Percentiles rank a stretch among this genome's conserved stretches.
Evolutionary conservation across 2,329 filamentous ascomycete species (phyloP).

Genomic region (Xylariales sp.): DNA sequence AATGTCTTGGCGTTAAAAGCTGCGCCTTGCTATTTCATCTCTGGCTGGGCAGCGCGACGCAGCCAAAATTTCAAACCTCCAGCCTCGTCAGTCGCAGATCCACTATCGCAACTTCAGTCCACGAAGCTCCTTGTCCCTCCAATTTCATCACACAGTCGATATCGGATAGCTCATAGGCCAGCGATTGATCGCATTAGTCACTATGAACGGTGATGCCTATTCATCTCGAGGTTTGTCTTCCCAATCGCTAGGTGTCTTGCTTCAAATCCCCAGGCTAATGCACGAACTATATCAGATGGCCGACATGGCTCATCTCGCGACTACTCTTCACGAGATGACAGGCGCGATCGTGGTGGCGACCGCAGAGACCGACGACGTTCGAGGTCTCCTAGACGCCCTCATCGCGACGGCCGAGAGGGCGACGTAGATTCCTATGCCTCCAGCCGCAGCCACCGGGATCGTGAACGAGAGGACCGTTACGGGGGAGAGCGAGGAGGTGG

Average conservation of each 20-base stretch:
- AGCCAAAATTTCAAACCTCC: conserved; percentile 27
- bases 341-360: conserved; percentile 42
- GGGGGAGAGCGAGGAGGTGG: conserved; percentile 46
- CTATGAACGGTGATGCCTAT: conserved; percentile 84
- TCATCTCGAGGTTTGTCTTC: conserved; percentile 64
- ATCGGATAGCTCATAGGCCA: not conserved
- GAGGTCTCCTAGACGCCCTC: conserved; percentile 63
- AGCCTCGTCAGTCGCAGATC: conserved; percentile 24
- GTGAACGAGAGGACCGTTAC: conserved; percentile 91
- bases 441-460: conserved; percentile 85
- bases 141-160: conserved; percentile 8
- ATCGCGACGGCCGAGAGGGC: conserved; percentile 68
- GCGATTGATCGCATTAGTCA: conserved; percentile 21
- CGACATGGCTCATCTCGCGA: conserved; percentile 50
- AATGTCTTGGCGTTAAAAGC: too few relatives aligned
- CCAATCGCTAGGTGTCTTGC: conserved; percentile 10
- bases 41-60: too few relatives aligned
- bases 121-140: conserved; percentile 12
- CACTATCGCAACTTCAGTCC: conserved; percentile 21
- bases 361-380: conserved; percentile 27
- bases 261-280: conserved; percentile 19
- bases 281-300: conserved; percentile 32
- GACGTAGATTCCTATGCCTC: conserved; percentile 77
- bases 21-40: too few relatives aligned
- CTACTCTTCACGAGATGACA: conserved; percentile 44